These are phyloP conservation scores for Pseudomonodictys pantanalensis DNA, from an alignment of 495 filamentous ascomycete genomes.

Conservation along the genomic window DNA sequence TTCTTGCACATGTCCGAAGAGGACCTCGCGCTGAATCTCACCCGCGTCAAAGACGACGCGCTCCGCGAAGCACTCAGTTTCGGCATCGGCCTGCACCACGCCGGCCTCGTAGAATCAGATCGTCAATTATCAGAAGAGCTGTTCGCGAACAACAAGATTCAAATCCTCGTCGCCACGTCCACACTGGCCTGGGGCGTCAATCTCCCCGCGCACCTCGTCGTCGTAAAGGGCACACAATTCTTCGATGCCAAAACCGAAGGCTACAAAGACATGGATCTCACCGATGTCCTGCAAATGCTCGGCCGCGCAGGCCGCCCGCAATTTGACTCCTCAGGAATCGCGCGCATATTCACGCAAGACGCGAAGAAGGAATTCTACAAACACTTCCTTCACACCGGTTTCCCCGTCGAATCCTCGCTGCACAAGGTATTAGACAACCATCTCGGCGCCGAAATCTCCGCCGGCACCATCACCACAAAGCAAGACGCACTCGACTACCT, in stretches of 20 bases:
- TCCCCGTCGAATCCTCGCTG: slow-evolving; percentile 92
- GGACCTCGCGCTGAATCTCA: slow-evolving; percentile 78
- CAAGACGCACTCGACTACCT: slow-evolving; percentile 97
- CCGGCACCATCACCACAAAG: slow-evolving; percentile 86
- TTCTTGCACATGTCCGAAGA: slow-evolving; percentile 94
- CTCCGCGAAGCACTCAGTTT: slow-evolving; percentile 89
- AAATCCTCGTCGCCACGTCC: slow-evolving; percentile 93
- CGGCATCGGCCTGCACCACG: slow-evolving; percentile 95
- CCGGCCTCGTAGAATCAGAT: slow-evolving; percentile 92
- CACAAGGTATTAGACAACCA: slow-evolving; percentile 98
- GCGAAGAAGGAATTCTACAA: slow-evolving; percentile 99
- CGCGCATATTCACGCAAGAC: slow-evolving; percentile 95
- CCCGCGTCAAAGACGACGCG: slow-evolving; percentile 86
- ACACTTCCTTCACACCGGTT: slow-evolving; percentile 97
- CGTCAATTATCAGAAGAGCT: slow-evolving; percentile 87
- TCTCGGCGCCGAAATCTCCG: slow-evolving; percentile 89
- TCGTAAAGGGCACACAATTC: slow-evolving; percentile 97
- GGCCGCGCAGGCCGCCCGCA: slow-evolving; percentile 93
- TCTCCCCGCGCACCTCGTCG: slow-evolving; percentile 91
- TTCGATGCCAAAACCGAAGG: slow-evolving; percentile 98
- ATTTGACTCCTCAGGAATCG: slow-evolving; percentile 93
- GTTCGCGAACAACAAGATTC: slow-evolving; percentile 96
- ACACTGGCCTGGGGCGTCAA: slow-evolving; percentile 99
- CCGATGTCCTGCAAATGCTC: slow-evolving; percentile 97
- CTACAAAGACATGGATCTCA: slow-evolving; percentile 98